Evolutionary conservation across 139 green algal genomes (phyloP).

Genomic region (Volvox reticuliferus): DNA sequence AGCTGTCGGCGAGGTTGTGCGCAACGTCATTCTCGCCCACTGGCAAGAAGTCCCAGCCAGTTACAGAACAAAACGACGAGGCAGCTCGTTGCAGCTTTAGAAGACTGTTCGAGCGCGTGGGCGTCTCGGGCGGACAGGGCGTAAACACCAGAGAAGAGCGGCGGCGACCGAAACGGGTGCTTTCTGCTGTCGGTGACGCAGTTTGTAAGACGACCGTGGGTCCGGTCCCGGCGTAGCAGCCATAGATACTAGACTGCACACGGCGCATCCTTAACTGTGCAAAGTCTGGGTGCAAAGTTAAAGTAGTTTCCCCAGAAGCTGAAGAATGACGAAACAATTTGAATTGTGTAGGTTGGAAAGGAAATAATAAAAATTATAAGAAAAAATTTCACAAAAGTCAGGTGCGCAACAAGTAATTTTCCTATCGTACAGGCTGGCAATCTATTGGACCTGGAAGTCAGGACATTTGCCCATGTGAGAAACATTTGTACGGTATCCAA

Average conservation of each 20-base stretch:
- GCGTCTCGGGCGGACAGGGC: not conserved
- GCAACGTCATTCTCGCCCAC: conserved; percentile 6
- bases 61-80: not conserved
- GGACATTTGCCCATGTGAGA: too few relatives aligned
- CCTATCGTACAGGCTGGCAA: too few relatives aligned
- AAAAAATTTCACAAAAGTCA: too few relatives aligned
- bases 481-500: too few relatives aligned
- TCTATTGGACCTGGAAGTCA: too few relatives aligned
- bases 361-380: too few relatives aligned
- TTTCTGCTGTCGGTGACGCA: not conserved
- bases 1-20: not conserved
- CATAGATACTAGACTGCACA: not conserved
- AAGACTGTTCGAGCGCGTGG: not conserved
- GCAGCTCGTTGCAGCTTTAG: not conserved
- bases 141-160: conserved; percentile 8
- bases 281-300: too few relatives aligned
- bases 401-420: too few relatives aligned
- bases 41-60: not conserved
- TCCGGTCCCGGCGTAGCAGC: not conserved
- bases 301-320: too few relatives aligned
- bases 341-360: too few relatives aligned
- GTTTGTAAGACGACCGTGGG: conserved; percentile 1
- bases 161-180: not conserved
- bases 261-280: not conserved
- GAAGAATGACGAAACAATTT: too few relatives aligned